phyloP scores from a whole-genome alignment of 2,329 filamentous ascomycete genomes.

The Penicillium vulpinum region DNA sequence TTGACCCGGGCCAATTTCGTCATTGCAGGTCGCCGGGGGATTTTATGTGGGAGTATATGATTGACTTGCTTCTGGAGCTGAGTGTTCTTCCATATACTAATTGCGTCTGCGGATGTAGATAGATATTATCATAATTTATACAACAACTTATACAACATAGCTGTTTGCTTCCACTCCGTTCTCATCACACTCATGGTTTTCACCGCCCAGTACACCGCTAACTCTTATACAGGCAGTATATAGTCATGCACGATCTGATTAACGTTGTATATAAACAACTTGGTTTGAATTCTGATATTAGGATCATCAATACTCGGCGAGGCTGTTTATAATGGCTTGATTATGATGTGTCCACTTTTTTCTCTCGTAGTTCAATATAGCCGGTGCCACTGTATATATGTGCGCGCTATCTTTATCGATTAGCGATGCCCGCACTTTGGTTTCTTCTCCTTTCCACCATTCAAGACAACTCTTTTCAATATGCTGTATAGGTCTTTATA shows the following conservation, averaged over 20 bases:
- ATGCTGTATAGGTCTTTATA: conserved; percentile 23
- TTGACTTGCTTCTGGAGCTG: conserved; percentile 15
- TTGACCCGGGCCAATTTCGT: conserved; percentile 20
- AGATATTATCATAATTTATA: neutral
- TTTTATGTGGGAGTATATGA: conserved; percentile 19
- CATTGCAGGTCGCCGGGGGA: conserved; percentile 22
- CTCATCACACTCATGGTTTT: no score
- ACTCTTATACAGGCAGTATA: neutral
- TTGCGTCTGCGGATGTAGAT: conserved; percentile 3
- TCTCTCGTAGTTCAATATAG: neutral
- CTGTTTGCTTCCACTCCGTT: neutral
- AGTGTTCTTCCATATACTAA: neutral
- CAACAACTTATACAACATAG: no score
- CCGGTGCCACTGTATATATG: neutral
- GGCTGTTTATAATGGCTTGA: neutral
- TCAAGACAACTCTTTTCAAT: conserved; percentile 10
- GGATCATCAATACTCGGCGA: neutral
- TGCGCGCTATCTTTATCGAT: neutral
- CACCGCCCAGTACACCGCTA: neutral
- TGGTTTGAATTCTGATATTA: neutral
- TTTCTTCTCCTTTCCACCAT: conserved; percentile 7
- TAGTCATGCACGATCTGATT: no score
- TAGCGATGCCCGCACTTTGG: neutral
- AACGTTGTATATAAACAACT: neutral
- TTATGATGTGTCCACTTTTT: neutral